These are phyloP conservation scores for Neofusicoccum kwambonambiense DNA, from an alignment of 2,329 filamentous ascomycete species.

Conservation along the genomic window DNA sequence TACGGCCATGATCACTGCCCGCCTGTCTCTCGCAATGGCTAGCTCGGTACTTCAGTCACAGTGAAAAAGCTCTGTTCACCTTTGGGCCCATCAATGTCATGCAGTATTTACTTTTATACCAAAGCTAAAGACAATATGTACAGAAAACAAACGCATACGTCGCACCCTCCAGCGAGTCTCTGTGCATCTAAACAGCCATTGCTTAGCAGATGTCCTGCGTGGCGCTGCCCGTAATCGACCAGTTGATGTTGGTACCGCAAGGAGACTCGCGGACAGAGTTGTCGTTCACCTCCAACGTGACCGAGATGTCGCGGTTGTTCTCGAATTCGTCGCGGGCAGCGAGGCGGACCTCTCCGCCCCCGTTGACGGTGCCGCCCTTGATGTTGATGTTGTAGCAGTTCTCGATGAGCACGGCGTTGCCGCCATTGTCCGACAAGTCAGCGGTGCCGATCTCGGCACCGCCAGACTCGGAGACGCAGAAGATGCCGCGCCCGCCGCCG, in stretches of 20 bases:
- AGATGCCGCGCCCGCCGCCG: slow-evolving; percentile 57
- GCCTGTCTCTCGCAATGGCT: too few species aligned
- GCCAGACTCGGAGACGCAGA: slow-evolving; percentile 58
- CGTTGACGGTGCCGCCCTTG: slow-evolving; percentile 51
- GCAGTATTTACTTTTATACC: too few species aligned
- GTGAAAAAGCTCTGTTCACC: too few species aligned
- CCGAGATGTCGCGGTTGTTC: slow-evolving; percentile 52
- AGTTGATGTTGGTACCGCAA: slow-evolving; percentile 54
- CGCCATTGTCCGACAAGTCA: slow-evolving; percentile 54
- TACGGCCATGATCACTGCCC: too few species aligned
- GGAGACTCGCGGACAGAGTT: slow-evolving; percentile 55
- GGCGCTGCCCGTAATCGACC: slow-evolving; percentile 50
- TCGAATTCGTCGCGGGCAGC: slow-evolving; percentile 55
- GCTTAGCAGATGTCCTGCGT: slow-evolving; percentile 42
- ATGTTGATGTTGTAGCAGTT: slow-evolving; percentile 60
- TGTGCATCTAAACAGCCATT: too few species aligned
- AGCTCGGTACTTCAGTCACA: too few species aligned
- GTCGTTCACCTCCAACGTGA: slow-evolving; percentile 51
- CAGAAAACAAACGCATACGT: too few species aligned
- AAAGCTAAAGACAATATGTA: too few species aligned
- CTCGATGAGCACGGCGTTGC: slow-evolving; percentile 59
- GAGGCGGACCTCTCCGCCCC: slow-evolving; percentile 57
- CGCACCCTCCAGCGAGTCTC: too few species aligned
- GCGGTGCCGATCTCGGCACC: slow-evolving; percentile 51
- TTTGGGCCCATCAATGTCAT: too few species aligned